A percentile compares a stretch with the other conserved stretches of the same genome.
Conservation (phyloP, 2,329 filamentous ascomycete genomes). For the Aplosporella prunicola region DNA sequence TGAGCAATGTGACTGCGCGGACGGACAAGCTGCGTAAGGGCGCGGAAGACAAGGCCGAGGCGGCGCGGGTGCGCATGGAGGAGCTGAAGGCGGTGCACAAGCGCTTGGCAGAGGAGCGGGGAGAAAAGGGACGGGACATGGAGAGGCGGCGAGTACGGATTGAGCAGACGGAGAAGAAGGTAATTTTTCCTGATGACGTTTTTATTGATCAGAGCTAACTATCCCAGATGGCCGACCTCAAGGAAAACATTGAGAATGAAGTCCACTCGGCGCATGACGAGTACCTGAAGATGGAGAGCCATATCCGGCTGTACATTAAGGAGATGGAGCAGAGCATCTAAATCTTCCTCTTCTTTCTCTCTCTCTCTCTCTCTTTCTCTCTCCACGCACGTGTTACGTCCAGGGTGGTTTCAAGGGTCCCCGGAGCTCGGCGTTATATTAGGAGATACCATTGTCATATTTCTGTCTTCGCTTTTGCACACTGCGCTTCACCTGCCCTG, state of each 20-base stretch:
- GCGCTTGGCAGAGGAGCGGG: conserved; percentile 72
- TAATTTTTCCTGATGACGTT: conserved; percentile 29
- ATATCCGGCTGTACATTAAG: conserved; percentile 94
- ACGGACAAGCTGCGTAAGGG: conserved; percentile 76
- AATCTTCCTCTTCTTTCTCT: too few species aligned
- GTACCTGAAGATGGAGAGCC: conserved; percentile 94
- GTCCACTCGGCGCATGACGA: conserved; percentile 84
- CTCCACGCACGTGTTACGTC: too few species aligned
- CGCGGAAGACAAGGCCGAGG: conserved; percentile 69
- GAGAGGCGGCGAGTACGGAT: conserved; percentile 87
- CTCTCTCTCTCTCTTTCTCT: too few species aligned
- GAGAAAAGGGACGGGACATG: conserved; percentile 82
- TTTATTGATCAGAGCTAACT: not conserved
- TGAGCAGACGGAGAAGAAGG: conserved; percentile 98
- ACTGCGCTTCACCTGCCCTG: too few species aligned
- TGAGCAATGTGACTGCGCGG: conserved; percentile 75
- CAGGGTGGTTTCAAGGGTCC: too few species aligned
- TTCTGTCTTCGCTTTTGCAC: too few species aligned
- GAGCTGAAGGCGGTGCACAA: conserved; percentile 72
- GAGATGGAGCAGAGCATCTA: conserved; percentile 93
- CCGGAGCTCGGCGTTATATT: too few species aligned
- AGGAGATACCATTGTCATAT: too few species aligned
- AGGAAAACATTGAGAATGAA: conserved; percentile 94
- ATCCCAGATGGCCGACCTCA: conserved; percentile 98
- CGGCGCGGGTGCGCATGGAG: conserved; percentile 83